Percentiles rank a stretch among this genome's conserved stretches.
Conservation (phyloP, 306 rosid species). For the Cucurbita pepo region DNA sequence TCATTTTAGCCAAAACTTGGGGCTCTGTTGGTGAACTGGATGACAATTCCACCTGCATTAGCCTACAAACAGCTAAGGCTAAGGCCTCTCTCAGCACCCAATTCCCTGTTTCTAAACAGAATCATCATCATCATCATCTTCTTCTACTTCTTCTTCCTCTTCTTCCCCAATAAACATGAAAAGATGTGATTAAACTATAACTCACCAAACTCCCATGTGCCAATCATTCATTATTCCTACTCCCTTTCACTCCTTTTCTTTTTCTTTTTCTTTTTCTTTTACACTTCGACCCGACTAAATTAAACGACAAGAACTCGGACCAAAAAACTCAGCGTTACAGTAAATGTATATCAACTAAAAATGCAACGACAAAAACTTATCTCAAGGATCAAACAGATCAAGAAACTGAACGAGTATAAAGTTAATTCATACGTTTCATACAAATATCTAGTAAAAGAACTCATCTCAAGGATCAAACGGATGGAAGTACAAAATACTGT, state of each 20-base stretch:
- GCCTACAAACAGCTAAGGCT: constrained; percentile 4
- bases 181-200: neutral
- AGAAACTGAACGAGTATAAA: neutral
- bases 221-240: constrained; percentile 4
- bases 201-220: constrained; percentile 7
- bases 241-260: neutral
- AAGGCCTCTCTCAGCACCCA: neutral
- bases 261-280: neutral
- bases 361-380: no score
- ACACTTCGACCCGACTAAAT: neutral
- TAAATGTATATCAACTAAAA: no score
- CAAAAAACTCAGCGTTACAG: no score
- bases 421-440: neutral
- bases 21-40: constrained; percentile 9
- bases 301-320: no score
- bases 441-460: neutral
- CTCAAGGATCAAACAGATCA: neutral
- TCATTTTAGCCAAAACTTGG: constrained; percentile 37
- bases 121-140: neutral
- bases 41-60: constrained; percentile 4
- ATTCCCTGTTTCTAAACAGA: constrained; percentile 2
- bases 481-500: neutral
- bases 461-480: neutral
- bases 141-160: no score
- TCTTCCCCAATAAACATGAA: neutral